Conservation (phyloP, 495 filamentous ascomycete species). For the Penicillium odoratum region DNA sequence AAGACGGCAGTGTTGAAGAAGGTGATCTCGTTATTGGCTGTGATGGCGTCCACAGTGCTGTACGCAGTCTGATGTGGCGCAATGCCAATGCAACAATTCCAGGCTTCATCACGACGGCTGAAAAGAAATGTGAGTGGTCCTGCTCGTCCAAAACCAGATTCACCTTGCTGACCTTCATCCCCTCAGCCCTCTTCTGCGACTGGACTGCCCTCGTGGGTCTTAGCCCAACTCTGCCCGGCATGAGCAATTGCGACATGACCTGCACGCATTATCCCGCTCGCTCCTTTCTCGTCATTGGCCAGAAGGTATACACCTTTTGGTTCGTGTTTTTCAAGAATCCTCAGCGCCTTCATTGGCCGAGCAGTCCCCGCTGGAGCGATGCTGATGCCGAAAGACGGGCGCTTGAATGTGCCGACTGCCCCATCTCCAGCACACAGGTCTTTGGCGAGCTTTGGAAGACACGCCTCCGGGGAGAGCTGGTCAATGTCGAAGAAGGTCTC, state of each 20-base stretch:
- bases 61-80: conserved; percentile 11
- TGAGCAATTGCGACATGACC: neutral
- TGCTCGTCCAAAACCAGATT: neutral
- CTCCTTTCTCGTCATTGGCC: neutral
- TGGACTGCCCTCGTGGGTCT: neutral
- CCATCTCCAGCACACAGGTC: neutral
- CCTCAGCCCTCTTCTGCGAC: neutral
- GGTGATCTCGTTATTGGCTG: conserved; percentile 50
- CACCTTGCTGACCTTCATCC: neutral
- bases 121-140: conserved; percentile 2
- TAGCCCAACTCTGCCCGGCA: neutral
- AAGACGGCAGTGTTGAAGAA: conserved; percentile 36
- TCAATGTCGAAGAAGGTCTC: conserved; percentile 5
- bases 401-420: neutral
- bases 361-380: neutral
- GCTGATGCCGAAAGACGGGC: neutral
- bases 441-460: conserved; percentile 1
- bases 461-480: neutral
- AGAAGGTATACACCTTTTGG: neutral
- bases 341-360: neutral
- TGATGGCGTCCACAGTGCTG: conserved; percentile 37
- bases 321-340: neutral
- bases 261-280: neutral
- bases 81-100: conserved; percentile 6
- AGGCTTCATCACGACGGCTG: neutral